Base-by-base conservation (phyloP, 2,329 filamentous ascomycete genomes). In the Monilinia aucupariae region DNA sequence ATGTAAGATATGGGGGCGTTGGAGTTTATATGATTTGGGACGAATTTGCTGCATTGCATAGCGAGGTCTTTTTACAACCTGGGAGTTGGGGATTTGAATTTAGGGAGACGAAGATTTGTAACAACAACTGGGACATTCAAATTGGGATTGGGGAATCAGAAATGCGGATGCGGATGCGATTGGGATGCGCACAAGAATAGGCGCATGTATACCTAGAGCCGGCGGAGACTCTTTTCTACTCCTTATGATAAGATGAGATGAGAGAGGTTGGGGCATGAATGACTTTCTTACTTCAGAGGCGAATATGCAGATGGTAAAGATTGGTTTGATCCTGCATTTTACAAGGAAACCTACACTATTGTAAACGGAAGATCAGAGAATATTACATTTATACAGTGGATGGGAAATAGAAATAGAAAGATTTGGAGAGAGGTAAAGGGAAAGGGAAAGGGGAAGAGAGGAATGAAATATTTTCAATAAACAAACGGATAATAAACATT, bases 1-100 rank as follows among this genome's bases (percentile, higher is more conserved):
- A 32, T 54, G 56, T 49, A 41, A 37, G n/a, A 49, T 45, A 48
- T 47, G 54, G 37, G 48, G 17, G 8, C 27, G 39, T 12, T 13
- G 62, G 45, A 27, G 34, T 52, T 64, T 32, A 27, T 41, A 30
- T 47, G 20, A 41, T 37, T 50, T 39, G 43, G 25, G 22, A 52
- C 25, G 56, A 39, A 17, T 51, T 45, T 48, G 49, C 37, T 39
- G 13, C 48, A 61, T 55, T 55, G 59, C 51, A 62, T 62, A 62
- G 59, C 59, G 59, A 37, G 39, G 39, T 27, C 6, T 32, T 17
- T 13, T 52, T 27, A 54, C 32, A 22, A 27, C 34, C 45, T 61
- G 12, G 56, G 56, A 41, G 56, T 59, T 59, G 13, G 32, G 41
- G 41, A 8, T 12, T 47, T 56, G 41, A 37, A 47, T 17, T 56